Base-by-base conservation (phyloP, 2,329 filamentous ascomycete species). In the Alternaria panax region DNA sequence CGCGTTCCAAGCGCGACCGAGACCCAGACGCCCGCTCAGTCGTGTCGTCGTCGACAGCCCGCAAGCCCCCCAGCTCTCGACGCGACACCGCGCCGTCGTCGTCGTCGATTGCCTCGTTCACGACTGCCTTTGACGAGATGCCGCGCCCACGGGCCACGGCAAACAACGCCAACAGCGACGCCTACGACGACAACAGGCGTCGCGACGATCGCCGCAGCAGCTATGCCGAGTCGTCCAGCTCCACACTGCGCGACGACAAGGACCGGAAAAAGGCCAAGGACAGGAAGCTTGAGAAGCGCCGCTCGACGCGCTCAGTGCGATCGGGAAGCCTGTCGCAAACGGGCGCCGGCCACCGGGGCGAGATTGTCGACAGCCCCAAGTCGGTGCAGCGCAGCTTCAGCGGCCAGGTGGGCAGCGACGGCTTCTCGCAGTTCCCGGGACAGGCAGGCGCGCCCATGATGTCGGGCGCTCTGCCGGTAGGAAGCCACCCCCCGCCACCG, bases 21-120 rank as follows among this genome's bases (percentile, higher is more conserved):
- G 63, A 64, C 55, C 28, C 64, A 62, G 75, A 70, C 64, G 56
- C 68, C 41, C 74, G 74, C 56, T 79, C 76, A 8, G 65, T 75
- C 25, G 73, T 78, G 57, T 76, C 76, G 7, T 75, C 73, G 5
- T 69, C 69, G 24, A 77, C 77, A 3, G 69, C 71, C 25, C 70
- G 76, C 42, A 75, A 65, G 59, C 75, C 74, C 3, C 69, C 74
- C 7, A 66, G 64, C 6, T 71, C 74, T 6, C 64, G 70, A 46
- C 70, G 69, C 64, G 72, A 76, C 52, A 60, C 65, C 55, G 70
- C 69, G 40, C 67, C 69, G 27, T 72, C 75, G 34, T 78, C 76
- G 14, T 72, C 75, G 28, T 79, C 76, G 16, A 71, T 73, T 20
- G 72, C 74, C 27, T 78, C 78, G 20, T 81, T 78, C 68, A 77